Base-by-base conservation (phyloP, 2,329 filamentous ascomycete genomes). In the Phyllachora maydis region DNA sequence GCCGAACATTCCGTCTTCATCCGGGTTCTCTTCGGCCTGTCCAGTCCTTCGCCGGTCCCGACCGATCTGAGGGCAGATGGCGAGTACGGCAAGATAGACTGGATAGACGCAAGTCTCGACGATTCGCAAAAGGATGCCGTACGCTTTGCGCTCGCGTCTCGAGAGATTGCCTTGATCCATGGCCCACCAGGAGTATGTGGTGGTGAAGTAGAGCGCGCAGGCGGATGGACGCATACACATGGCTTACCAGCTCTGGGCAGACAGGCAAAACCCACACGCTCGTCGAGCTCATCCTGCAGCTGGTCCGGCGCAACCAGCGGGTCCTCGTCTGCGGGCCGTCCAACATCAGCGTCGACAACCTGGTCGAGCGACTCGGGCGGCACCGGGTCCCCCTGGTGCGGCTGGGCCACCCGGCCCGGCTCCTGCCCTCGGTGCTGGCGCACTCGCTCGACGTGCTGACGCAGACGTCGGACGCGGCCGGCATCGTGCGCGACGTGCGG, bases 261-360 rank as follows among this genome's bases (percentile, higher is more conserved):
- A 98, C 88, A 0, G 88, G 88, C 23, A 98, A 98, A 47, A 98
- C 88, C 0, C 85, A 95, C 42, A 95, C 88, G 0, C 52, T 98
- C 18, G 85, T 98, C 29, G 88, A 98, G 46, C 58, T 98, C 8
- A 91, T 98, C 30, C 57, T 90, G n/a, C 88, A 98, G 41, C 54
- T 95, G 35, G 56, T 90, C 26, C 72, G 71, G 40, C 65, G 66
- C 13, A 63, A 69, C 16, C 60, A 72, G 25, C 67, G 82, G 2
- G 57, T 95, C 8, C 59, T 95, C 2, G 85, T 95, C n/a, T 95
- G 88, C 38, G 88, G 85, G 0, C 88, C 88, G 0, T 92, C 81
- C 15, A 98, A 98, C 43, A 83, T 98, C 35, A 88, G 81, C 1
- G 88, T 98, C 1, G 88, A 98, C 59, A 98, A 98, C 41, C 91